Evolutionary conservation across 225 moss, liverwort and hornwort species (phyloP), one percentile per base, ranked within the genome.

Genomic region (Thuidium tamariscinum): DNA sequence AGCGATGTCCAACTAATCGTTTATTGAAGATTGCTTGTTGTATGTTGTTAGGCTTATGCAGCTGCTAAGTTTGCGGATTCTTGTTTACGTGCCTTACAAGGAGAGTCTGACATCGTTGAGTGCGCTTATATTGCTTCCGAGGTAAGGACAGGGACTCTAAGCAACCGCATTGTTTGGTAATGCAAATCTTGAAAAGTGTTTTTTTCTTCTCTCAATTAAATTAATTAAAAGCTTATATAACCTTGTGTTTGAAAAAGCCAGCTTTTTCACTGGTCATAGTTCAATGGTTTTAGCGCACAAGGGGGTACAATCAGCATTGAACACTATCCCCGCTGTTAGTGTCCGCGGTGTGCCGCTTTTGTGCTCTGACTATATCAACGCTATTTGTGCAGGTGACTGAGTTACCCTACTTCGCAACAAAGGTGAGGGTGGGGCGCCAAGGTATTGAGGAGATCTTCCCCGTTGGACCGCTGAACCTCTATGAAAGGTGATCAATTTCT

Each of bases 21-120:
- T 64, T 76, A 83, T 27, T 85, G 69, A 79, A 39, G 55, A 85
- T 66, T 34, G 34, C 61, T 85, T 57, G 41, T 49, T 84, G 27
- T 34, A 34, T 81, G 27, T 87, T 89, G 83, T 81, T 85, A 99
- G 99, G 99, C 99, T 78, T 99, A 97, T 81, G 99, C 99, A 83
- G 99, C 99, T 32, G 99, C 99, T 36, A 95, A 96, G 91, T 99
- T 99, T 89, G 97, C 92, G 62, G 97, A 96, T 76, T 88, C 95
- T 36, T 95, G 92, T 86, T 84, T 99, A 83, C 94, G 89, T 80
- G 95, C 94, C 77, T 80, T 99, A 88, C 95, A 90, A 92, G 99
- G 99, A 79, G 97, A 99, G 87, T 85, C 92, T 48, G 89, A 89
- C 86, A 54, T 99, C 65, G 10, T 97, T 26, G 99, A 99, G 88